phyloP scores from a whole-genome alignment of 305 asterid species.

The Solanum aculeatissimum region DNA sequence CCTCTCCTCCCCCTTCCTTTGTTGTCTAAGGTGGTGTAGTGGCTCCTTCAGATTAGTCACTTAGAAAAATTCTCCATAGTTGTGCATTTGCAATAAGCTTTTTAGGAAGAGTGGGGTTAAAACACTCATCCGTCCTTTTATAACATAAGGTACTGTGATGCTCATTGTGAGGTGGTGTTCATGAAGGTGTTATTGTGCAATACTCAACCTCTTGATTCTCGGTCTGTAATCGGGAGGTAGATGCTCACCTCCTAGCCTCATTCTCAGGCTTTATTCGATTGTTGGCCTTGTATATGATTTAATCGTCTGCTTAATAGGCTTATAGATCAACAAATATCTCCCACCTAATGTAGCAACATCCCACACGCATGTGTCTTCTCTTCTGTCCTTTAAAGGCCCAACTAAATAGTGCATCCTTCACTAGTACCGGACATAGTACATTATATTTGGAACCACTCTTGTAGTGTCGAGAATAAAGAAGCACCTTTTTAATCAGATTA shows the following conservation, averaged over 20 bases:
- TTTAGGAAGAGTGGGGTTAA: neutral
- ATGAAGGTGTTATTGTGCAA: neutral
- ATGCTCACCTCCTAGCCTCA: neutral
- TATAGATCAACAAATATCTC: neutral
- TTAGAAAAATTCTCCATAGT: neutral
- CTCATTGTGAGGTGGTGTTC: neutral
- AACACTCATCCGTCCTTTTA: neutral
- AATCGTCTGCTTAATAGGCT: neutral
- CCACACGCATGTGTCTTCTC: neutral
- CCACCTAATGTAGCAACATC: neutral
- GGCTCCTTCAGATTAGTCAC: neutral
- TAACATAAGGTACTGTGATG: neutral
- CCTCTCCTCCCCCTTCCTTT: neutral
- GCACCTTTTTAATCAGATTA: neutral
- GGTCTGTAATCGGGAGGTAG: neutral
- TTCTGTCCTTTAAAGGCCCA: neutral
- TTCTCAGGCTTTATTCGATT: neutral
- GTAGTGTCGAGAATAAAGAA: neutral
- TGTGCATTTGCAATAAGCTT: neutral
- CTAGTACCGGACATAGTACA: neutral
- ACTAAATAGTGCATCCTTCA: neutral
- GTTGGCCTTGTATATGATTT: neutral
- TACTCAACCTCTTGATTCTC: neutral
- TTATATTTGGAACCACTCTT: neutral
- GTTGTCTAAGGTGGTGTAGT: neutral